Base-by-base conservation (phyloP, 768 basidiomycete genomes). In the Trametopsis cervina region DNA sequence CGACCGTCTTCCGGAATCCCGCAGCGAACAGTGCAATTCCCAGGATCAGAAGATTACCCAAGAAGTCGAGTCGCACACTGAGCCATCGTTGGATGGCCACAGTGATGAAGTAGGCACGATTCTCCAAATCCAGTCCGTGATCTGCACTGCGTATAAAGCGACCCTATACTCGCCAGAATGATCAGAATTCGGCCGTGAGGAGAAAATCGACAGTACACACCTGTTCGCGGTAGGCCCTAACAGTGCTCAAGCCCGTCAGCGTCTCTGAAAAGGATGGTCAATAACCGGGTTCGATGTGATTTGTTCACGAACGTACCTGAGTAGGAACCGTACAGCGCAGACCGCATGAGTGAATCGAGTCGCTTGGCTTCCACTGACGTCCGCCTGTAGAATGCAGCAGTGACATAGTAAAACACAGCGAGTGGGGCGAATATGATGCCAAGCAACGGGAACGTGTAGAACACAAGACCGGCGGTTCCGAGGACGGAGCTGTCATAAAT, bases 11-110 rank as follows among this genome's bases (percentile, higher is more conserved):
- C 15, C 82, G 65, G 60, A 81, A 80, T 2, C 78, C 77, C 11
- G 78, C 77, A 2, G 81, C 83, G 59, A 88, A 86, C 12, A 89
- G 62, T 2, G 69, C 79, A 39, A 90, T 85, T 1, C 83, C 81
- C 17, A 88, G 69, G 21, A 88, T 70, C 11, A 89, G 64, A n/a
- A 80, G 50, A 55, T 84, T 83, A 1, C 77, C 81, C 21, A 84
- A 76, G 21, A 85, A 63, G 51, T 87, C 84, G 1, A 89, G 70
- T 12, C 85, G 70, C 6, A 83, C 60, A 2, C 72, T 71, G 1
- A 85, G 67, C 81, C 81, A 86, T 40, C 78, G 66, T 59, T 85
- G 83, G 47, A 84, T 78, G 4, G 75, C 67, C 33, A 85, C 70
- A 0, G 77, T 80, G 72, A 83, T 80, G 53, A 76, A 75, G 57